Percentiles rank a stretch among this genome's conserved stretches.
phyloP scores from a whole-genome alignment of 805 yeast genomes.

The Blastobotrys americana region DNA sequence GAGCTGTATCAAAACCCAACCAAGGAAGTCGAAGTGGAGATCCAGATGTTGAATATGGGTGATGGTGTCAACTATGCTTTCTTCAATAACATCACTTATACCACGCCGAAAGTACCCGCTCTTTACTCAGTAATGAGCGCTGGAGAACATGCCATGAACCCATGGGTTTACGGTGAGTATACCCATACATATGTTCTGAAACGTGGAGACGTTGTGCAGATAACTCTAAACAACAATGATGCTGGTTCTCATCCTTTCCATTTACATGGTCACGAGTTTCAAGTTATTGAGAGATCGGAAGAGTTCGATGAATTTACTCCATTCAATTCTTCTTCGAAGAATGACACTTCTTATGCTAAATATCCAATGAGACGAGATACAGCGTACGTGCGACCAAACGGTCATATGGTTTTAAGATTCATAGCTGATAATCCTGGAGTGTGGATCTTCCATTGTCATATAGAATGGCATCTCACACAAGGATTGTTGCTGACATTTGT shows the following conservation, averaged over 20 bases:
- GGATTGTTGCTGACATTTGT: constrained; percentile 77
- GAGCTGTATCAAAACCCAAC: constrained; percentile 62
- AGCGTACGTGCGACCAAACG: constrained; percentile 69
- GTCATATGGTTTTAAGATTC: constrained; percentile 80
- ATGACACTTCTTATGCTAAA: constrained; percentile 52
- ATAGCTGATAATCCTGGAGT: constrained; percentile 95
- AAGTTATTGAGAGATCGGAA: constrained; percentile 65
- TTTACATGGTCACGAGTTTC: constrained; percentile 90
- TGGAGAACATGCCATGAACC: constrained; percentile 45
- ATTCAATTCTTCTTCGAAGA: constrained; percentile 47
- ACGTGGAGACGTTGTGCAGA: constrained; percentile 62
- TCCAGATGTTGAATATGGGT: constrained; percentile 74
- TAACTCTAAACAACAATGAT: constrained; percentile 78
- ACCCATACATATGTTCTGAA: constrained; percentile 68
- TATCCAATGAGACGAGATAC: constrained; percentile 83
- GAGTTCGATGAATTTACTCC: constrained; percentile 48
- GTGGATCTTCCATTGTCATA: constrained; percentile 98
- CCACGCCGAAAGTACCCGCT: constrained; percentile 78
- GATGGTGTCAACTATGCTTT: constrained; percentile 94
- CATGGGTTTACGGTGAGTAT: constrained; percentile 71
- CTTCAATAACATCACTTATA: constrained; percentile 79
- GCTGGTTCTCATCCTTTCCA: constrained; percentile 97
- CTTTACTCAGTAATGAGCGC: constrained; percentile 71
- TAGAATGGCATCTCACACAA: constrained; percentile 96
- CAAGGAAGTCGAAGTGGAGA: constrained; percentile 55